Percentiles rank a stretch among this genome's conserved stretches.
Conservation (phyloP, 495 filamentous ascomycete genomes). For the Penicillium psychrofluorescens region DNA sequence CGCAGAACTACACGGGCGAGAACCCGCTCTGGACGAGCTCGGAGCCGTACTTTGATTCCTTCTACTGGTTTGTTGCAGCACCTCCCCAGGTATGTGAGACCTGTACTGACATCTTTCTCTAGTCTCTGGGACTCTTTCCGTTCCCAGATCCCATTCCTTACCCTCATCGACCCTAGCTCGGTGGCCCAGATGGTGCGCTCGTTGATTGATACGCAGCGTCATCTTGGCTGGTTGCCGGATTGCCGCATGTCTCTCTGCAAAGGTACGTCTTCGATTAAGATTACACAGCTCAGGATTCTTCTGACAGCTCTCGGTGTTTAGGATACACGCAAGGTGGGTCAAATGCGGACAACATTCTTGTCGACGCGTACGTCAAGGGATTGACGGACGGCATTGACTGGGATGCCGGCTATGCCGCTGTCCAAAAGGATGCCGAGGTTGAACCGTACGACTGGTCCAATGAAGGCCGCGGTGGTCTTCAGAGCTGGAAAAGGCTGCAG, state of each 20-base stretch:
- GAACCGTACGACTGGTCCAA: conserved; percentile 61
- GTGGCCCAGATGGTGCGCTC: conserved; percentile 61
- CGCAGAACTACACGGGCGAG: conserved; percentile 68
- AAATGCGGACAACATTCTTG: conserved; percentile 68
- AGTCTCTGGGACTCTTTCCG: conserved; percentile 58
- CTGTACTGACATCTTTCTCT: not conserved
- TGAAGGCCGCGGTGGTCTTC: conserved; percentile 66
- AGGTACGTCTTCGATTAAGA: conserved; percentile 25
- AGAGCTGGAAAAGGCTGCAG: conserved; percentile 58
- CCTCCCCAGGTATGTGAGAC: not conserved
- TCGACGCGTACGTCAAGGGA: conserved; percentile 69
- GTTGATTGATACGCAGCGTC: conserved; percentile 63
- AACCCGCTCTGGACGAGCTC: conserved; percentile 61
- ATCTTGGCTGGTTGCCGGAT: conserved; percentile 63
- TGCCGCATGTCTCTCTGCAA: conserved; percentile 65
- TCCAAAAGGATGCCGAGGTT: conserved; percentile 61
- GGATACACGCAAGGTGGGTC: conserved; percentile 63
- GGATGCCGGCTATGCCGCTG: conserved; percentile 59
- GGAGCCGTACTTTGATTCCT: conserved; percentile 57
- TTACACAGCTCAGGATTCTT: not conserved
- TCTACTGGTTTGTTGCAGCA: conserved; percentile 40
- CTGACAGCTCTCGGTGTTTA: not conserved
- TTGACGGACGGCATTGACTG: conserved; percentile 57
- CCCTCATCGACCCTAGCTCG: conserved; percentile 54
- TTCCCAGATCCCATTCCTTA: conserved; percentile 56